These are phyloP conservation scores for Heliamphora exappendiculata DNA, from an alignment of 148 eudicot species.

Conservation along the genomic window DNA sequence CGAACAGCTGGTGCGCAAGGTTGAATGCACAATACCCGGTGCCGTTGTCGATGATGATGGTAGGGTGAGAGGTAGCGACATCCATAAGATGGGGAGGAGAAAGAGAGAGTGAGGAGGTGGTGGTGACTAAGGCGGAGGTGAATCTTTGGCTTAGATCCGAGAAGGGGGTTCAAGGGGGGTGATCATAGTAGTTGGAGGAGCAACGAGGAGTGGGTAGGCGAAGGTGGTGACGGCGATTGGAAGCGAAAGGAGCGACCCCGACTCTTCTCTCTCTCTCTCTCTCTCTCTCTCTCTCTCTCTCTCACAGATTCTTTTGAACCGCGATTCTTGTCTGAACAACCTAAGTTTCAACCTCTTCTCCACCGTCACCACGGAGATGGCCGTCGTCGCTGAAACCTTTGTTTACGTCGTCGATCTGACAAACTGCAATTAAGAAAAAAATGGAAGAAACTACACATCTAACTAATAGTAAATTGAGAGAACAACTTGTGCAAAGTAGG, in stretches of 20 bases:
- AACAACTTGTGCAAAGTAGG: no score
- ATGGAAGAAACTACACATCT: no score
- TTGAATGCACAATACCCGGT: constrained; percentile 55
- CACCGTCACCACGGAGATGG: no score
- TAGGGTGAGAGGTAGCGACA: constrained; percentile 69
- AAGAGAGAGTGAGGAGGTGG: neutral
- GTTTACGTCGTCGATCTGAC: no score
- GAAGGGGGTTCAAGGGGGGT: constrained; percentile 20
- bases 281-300: no score
- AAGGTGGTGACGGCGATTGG: constrained; percentile 5
- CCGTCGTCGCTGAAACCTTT: no score
- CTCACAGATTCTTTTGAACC: no score
- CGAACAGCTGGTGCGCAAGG: constrained; percentile 20
- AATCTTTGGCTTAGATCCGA: constrained; percentile 56
- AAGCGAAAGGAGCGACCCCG: constrained; percentile 24
- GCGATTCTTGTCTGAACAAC: no score
- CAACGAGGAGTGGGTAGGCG: neutral
- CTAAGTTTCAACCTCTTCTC: no score
- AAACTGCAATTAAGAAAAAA: no score
- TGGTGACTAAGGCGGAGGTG: constrained; percentile 17
- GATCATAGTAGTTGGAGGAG: constrained; percentile 45
- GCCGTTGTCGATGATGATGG: constrained; percentile 90
- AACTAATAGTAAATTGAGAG: no score
- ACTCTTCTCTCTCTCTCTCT: no score
- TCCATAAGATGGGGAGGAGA: constrained; percentile 38